These are phyloP conservation scores for Hylodesmum podocarpum DNA, from an alignment of 306 rosid genomes.

Conservation along the genomic window DNA sequence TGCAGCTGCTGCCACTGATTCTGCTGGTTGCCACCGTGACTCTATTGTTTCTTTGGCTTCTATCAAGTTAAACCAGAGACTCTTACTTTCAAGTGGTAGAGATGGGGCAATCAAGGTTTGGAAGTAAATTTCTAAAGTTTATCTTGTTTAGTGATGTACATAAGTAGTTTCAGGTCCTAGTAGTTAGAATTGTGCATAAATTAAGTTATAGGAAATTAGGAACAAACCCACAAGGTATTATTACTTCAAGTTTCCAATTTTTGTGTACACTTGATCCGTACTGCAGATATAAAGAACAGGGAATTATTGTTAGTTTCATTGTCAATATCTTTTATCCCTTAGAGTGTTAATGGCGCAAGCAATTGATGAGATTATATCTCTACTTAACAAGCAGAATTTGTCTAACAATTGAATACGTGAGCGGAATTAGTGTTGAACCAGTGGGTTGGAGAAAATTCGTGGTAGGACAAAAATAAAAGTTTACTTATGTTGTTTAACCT, in stretches of 20 bases:
- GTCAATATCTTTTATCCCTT: not conserved
- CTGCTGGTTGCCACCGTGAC: constrained; percentile 92
- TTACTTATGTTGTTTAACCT: too few species aligned
- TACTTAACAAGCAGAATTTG: not conserved
- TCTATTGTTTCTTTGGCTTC: constrained; percentile 82
- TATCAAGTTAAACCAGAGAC: constrained; percentile 91
- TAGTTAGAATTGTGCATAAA: constrained; percentile 48
- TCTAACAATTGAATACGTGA: not conserved
- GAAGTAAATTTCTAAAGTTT: constrained; percentile 55
- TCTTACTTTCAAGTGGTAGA: constrained; percentile 81
- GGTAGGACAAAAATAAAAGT: too few species aligned
- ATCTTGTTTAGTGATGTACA: constrained; percentile 43
- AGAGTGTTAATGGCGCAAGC: not conserved
- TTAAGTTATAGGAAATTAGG: constrained; percentile 28
- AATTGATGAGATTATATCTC: not conserved
- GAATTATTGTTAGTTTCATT: constrained; percentile 7
- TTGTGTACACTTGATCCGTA: constrained; percentile 29
- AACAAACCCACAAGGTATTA: constrained; percentile 20
- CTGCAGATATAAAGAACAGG: constrained; percentile 20
- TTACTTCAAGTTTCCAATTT: not conserved
- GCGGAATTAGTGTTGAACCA: too few species aligned
- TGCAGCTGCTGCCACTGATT: constrained; percentile 91
- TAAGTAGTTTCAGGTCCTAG: constrained; percentile 37
- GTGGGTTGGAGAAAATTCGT: too few species aligned
- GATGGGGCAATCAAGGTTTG: constrained; percentile 97